phyloP scores from a whole-genome alignment of 495 filamentous ascomycete genomes.

The Aspergillus cavernicola region DNA sequence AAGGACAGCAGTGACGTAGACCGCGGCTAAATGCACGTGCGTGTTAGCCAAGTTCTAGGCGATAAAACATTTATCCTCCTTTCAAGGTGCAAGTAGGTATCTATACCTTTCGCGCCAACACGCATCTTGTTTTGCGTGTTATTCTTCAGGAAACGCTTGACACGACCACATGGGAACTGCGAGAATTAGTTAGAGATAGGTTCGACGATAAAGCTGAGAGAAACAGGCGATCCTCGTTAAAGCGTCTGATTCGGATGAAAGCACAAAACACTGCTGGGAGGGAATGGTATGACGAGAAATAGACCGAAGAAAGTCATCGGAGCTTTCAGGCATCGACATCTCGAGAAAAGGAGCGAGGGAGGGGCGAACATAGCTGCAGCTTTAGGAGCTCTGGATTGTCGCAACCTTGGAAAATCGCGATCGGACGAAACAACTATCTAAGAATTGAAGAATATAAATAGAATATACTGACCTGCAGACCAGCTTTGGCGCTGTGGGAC shows the following conservation, averaged over 20 bases:
- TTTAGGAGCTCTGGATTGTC: background rate
- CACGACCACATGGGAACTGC: conserved; percentile 98
- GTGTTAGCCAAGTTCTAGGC: conserved; percentile 12
- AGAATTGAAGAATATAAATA: background rate
- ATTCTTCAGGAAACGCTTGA: conserved; percentile 99
- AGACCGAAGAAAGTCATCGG: too few species aligned
- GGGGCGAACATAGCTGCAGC: background rate
- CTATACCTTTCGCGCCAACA: conserved; percentile 85
- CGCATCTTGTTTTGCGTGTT: conserved; percentile 99
- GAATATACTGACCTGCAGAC: conserved; percentile 81
- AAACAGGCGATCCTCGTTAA: background rate
- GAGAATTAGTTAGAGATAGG: conserved; percentile 12
- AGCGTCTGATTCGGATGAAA: background rate
- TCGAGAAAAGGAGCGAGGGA: background rate
- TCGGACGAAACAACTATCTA: background rate
- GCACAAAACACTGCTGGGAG: background rate
- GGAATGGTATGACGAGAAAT: background rate
- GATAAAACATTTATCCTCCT: background rate
- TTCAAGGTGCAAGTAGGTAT: background rate
- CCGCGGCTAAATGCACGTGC: conserved; percentile 60
- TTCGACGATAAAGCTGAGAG: background rate
- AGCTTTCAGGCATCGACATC: too few species aligned
- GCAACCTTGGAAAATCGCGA: background rate
- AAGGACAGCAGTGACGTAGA: conserved; percentile 96
- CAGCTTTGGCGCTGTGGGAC: conserved; percentile 96